A percentile compares a stretch with the other conserved stretches of the same genome.
Evolutionary conservation across 257 asterid genomes (phyloP).

Genomic region (Solanum medicagineum): DNA sequence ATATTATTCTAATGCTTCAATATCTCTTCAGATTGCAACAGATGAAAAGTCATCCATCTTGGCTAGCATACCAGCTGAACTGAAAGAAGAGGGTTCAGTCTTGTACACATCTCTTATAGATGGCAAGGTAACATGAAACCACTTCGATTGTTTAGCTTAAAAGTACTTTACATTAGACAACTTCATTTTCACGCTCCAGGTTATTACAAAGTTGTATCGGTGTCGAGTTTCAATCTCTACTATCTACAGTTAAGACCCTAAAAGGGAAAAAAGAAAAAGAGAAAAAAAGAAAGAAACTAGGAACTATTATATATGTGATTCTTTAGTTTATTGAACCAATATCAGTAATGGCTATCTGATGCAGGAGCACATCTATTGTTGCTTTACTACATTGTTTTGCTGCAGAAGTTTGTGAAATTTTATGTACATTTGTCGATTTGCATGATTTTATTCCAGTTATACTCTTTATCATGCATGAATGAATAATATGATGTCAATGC

Average conservation of each 20-base stretch:
- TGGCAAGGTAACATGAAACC: constrained; percentile 54
- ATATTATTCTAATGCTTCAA: not conserved
- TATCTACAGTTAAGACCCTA: not conserved
- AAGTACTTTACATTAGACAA: not conserved
- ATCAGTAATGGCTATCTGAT: not conserved
- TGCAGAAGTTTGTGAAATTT: not conserved
- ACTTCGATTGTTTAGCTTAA: constrained; percentile 3
- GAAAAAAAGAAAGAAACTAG: not conserved
- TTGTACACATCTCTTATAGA: constrained; percentile 74
- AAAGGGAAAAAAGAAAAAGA: not conserved
- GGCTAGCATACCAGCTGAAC: constrained; percentile 63
- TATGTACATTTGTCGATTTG: not conserved
- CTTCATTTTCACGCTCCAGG: not conserved
- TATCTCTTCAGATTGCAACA: constrained; percentile 48
- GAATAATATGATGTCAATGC: not conserved
- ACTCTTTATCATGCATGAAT: not conserved
- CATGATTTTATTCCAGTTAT: not conserved
- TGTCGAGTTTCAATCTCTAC: not conserved
- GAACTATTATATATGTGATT: not conserved
- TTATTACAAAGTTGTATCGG: not conserved
- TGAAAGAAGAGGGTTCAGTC: constrained; percentile 63
- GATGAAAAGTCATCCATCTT: constrained; percentile 75
- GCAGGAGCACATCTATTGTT: not conserved
- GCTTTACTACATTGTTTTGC: not conserved
- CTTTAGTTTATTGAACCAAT: not conserved